These are phyloP conservation scores for Saccharomyces paradoxus DNA, from an alignment of 805 yeast genomes.

Conservation along the genomic window DNA sequence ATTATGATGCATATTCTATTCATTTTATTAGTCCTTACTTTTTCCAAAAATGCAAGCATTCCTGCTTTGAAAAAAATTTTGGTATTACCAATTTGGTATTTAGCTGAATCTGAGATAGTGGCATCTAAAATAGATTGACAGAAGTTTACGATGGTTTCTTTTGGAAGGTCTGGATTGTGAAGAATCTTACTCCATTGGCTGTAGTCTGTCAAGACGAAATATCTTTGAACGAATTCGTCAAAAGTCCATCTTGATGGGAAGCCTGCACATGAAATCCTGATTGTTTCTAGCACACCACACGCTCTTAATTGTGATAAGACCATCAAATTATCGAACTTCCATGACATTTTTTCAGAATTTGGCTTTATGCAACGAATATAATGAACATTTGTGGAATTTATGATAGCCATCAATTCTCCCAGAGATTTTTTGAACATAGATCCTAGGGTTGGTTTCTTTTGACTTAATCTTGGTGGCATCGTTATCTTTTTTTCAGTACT, in stretches of 20 bases:
- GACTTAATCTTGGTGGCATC: conserved; percentile 35
- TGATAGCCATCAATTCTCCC: conserved; percentile 86
- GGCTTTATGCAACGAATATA: conserved; percentile 97
- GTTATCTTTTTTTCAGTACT: conserved; percentile 35
- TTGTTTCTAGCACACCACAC: conserved; percentile 96
- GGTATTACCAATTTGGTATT: conserved; percentile 85
- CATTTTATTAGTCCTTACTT: conserved; percentile 69
- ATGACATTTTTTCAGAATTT: conserved; percentile 84
- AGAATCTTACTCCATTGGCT: conserved; percentile 55
- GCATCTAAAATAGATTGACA: conserved; percentile 58
- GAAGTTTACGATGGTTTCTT: conserved; percentile 48
- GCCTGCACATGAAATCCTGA: conserved; percentile 93
- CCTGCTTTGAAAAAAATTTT: conserved; percentile 96
- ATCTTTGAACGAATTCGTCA: conserved; percentile 84
- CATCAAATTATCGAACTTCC: conserved; percentile 94
- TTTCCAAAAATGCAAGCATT: conserved; percentile 85
- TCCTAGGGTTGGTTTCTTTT: conserved; percentile 86
- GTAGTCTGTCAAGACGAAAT: conserved; percentile 73
- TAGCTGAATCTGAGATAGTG: conserved; percentile 54
- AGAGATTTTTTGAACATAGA: conserved; percentile 88
- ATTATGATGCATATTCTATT: conserved; percentile 69
- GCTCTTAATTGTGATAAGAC: conserved; percentile 95
- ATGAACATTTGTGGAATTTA: conserved; percentile 90
- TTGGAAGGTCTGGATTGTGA: conserved; percentile 38
- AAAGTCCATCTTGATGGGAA: conserved; percentile 95